phyloP scores from a whole-genome alignment of 805 yeast genomes.

The Spathaspora girioi region DNA sequence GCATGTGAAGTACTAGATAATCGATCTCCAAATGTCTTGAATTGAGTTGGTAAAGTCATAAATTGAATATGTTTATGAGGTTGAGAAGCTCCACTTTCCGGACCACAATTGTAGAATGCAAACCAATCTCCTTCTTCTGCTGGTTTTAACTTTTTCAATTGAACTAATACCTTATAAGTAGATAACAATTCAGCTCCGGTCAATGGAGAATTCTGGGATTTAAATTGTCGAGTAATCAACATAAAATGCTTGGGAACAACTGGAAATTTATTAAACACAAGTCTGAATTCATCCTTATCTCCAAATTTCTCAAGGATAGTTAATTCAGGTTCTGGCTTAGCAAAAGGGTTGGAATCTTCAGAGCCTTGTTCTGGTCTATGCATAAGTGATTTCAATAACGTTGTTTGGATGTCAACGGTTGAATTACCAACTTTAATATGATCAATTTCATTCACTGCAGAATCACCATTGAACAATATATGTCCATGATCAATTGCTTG shows the following conservation, averaged over 20 bases:
- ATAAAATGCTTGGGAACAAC: constrained; percentile 76
- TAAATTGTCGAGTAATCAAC: constrained; percentile 71
- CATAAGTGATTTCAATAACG: constrained; percentile 29
- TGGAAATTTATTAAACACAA: constrained; percentile 85
- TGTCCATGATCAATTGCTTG: constrained; percentile 45
- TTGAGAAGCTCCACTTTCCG: constrained; percentile 89
- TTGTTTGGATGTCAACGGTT: constrained; percentile 23
- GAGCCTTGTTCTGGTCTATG: constrained; percentile 40
- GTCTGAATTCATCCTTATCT: constrained; percentile 47
- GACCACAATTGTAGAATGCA: constrained; percentile 88
- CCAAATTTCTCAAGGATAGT: constrained; percentile 55
- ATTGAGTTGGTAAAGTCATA: constrained; percentile 60
- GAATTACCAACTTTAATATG: constrained; percentile 15
- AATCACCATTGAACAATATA: constrained; percentile 50
- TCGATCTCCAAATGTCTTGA: constrained; percentile 53
- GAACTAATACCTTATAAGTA: constrained; percentile 50
- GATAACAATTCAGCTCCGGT: constrained; percentile 66
- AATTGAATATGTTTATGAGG: constrained; percentile 92
- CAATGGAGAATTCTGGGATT: constrained; percentile 68
- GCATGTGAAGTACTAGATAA: constrained; percentile 41
- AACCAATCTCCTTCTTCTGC: constrained; percentile 48
- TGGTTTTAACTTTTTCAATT: constrained; percentile 37
- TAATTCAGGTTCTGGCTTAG: constrained; percentile 72
- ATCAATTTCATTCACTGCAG: constrained; percentile 28
- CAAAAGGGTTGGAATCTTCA: constrained; percentile 64